A percentile compares a stretch with the other conserved stretches of the same genome.
phyloP scores from a whole-genome alignment of 352 stramenopile species.

The Pythium sukuiense region DNA sequence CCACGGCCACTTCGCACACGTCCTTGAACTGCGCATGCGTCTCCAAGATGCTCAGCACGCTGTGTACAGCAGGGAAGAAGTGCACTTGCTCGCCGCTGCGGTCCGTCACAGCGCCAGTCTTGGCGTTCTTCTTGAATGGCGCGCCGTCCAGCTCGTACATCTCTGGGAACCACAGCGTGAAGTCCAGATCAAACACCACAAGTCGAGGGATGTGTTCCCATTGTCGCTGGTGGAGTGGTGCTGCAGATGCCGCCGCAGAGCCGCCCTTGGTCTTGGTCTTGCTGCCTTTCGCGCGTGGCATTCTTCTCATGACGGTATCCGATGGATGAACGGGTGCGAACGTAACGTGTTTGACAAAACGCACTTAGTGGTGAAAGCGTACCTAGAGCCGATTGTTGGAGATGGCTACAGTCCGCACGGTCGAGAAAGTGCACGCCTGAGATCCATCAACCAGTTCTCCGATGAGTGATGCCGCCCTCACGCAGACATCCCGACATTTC shows the following conservation, averaged over 20 bases:
- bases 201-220: conserved; percentile 62
- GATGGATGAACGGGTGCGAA: conserved; percentile 11
- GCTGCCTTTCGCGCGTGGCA: conserved; percentile 20
- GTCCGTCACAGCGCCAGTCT: conserved; percentile 63
- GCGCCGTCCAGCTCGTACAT: conserved; percentile 85
- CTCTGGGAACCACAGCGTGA: conserved; percentile 79
- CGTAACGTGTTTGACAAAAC: conserved; percentile 10
- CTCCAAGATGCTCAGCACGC: conserved; percentile 71
- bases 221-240: conserved; percentile 20
- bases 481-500: too few species aligned
- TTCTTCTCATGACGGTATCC: conserved; percentile 3
- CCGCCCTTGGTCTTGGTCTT: conserved; percentile 18
- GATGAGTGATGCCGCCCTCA: too few species aligned
- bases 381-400: neutral
- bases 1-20: conserved; percentile 60
- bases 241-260: neutral
- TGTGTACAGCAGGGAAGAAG: conserved; percentile 71
- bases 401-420: too few species aligned
- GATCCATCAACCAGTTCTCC: too few species aligned
- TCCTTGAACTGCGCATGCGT: conserved; percentile 62
- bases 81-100: conserved; percentile 73
- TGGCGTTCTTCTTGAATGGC: conserved; percentile 70
- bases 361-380: conserved; percentile 10
- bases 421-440: too few species aligned
- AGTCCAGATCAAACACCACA: conserved; percentile 78